phyloP scores from a whole-genome alignment of 129 eudicot species.

The Chrysanthemum seticuspe region DNA sequence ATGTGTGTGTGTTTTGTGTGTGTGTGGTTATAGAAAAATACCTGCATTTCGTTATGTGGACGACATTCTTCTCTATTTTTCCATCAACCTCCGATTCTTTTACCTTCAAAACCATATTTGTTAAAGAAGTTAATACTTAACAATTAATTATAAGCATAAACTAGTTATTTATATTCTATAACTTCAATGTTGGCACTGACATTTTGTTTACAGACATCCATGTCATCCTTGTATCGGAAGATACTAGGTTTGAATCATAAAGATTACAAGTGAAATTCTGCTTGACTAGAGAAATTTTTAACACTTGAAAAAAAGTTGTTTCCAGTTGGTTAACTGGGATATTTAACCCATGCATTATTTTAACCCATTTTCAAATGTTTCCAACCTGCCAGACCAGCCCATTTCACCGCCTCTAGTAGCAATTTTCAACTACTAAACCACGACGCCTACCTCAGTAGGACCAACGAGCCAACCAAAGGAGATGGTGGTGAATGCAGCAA shows the following conservation, averaged over 20 bases:
- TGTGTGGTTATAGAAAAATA: conserved; percentile 13
- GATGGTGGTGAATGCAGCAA: conserved; percentile 63
- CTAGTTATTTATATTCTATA: not conserved
- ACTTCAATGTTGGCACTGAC: not conserved
- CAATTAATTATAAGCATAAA: not conserved
- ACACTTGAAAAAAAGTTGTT: no score
- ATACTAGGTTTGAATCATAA: no score
- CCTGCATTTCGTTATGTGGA: conserved; percentile 91
- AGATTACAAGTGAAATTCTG: no score
- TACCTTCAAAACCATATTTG: conserved; percentile 43
- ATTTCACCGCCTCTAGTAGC: no score
- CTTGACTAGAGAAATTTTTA: no score
- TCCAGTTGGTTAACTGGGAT: no score
- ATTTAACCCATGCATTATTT: no score
- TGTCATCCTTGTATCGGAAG: no score
- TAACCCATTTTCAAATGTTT: no score
- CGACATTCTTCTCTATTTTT: conserved; percentile 72
- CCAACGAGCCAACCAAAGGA: conserved; percentile 89
- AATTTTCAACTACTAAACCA: not conserved
- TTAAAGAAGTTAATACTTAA: not conserved
- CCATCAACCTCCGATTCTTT: conserved; percentile 82
- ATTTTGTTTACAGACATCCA: not conserved
- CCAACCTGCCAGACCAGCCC: no score
- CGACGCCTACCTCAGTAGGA: conserved; percentile 59
- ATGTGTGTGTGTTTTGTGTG: no score